Evolutionary conservation across 768 basidiomycete species (phyloP).

Genomic region (Suillus clintonianus): DNA sequence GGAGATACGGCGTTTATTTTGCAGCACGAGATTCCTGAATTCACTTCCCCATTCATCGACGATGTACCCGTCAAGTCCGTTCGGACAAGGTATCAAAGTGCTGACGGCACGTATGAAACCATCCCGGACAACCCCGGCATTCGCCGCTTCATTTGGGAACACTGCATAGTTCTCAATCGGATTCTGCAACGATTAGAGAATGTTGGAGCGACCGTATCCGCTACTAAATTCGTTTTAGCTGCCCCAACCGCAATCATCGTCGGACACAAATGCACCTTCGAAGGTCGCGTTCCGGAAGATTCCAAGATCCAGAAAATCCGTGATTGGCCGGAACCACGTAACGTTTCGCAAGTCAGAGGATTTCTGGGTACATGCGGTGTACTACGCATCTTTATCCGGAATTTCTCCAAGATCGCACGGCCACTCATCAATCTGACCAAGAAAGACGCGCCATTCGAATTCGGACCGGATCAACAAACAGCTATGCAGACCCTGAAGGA

Average conservation of each 20-base stretch:
- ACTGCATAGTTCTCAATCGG: slow-evolving; percentile 35
- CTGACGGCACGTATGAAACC: slow-evolving; percentile 32
- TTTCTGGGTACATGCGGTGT: slow-evolving; percentile 34
- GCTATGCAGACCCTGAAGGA: too few species aligned
- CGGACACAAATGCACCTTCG: slow-evolving; percentile 39
- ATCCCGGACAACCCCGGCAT: slow-evolving; percentile 40
- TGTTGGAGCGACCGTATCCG: slow-evolving; percentile 38
- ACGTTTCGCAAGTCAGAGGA: slow-evolving; percentile 17
- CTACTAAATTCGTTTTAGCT: slow-evolving; percentile 35
- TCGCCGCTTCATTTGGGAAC: slow-evolving; percentile 41
- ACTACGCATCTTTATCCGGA: slow-evolving; percentile 29
- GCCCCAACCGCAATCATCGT: slow-evolving; percentile 30
- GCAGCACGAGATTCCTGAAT: slow-evolving; percentile 39
- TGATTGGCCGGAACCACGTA: slow-evolving; percentile 28
- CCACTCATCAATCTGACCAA: too few species aligned
- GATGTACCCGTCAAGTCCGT: slow-evolving; percentile 39
- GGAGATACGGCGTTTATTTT: slow-evolving; percentile 41
- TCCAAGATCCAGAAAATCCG: slow-evolving; percentile 26
- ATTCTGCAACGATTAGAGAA: slow-evolving; percentile 40
- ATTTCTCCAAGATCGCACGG: slow-evolving; percentile 25
- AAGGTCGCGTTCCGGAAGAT: slow-evolving; percentile 33
- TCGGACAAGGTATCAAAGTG: slow-evolving; percentile 26
- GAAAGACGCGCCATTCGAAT: too few species aligned
- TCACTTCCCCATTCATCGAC: slow-evolving; percentile 41
- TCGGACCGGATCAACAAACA: too few species aligned